A percentile compares a stretch with the other conserved stretches of the same genome.
These are phyloP conservation scores for Aureobasidium sp. DNA, from an alignment of 2,329 filamentous ascomycete species.

Conservation along the genomic window DNA sequence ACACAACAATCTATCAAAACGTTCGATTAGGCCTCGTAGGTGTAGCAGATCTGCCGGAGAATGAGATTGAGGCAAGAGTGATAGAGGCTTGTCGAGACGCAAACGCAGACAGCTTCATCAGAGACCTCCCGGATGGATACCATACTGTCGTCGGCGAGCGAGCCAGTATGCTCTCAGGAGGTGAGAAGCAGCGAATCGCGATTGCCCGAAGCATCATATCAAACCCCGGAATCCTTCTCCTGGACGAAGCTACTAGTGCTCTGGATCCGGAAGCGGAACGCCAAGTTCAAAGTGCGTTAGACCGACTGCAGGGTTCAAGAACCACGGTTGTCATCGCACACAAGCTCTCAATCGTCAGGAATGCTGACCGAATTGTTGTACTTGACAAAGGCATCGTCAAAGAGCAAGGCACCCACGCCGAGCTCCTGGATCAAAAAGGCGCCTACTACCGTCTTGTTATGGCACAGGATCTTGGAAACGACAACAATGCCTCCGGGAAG, in stretches of 20 bases:
- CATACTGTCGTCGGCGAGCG: slow-evolving; percentile 90
- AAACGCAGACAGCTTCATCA: slow-evolving; percentile 85
- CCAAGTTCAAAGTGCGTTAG: slow-evolving; percentile 83
- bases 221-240: slow-evolving; percentile 88
- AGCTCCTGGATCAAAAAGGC: slow-evolving; percentile 31
- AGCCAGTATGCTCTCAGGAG: slow-evolving; percentile 87
- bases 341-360: slow-evolving; percentile 89
- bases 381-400: slow-evolving; percentile 34
- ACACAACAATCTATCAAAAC: slow-evolving; percentile 74
- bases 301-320: slow-evolving; percentile 70
- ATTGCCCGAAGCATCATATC: slow-evolving; percentile 93
- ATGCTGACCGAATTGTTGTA: slow-evolving; percentile 80
- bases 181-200: slow-evolving; percentile 95
- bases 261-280: slow-evolving; percentile 95
- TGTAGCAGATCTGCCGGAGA: slow-evolving; percentile 72
- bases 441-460: slow-evolving; percentile 36
- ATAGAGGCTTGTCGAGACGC: slow-evolving; percentile 79
- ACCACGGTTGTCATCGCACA: slow-evolving; percentile 98
- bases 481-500: neutral
- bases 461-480: slow-evolving; percentile 36
- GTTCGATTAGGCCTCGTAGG: slow-evolving; percentile 44
- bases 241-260: slow-evolving; percentile 94
- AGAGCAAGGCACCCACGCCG: slow-evolving; percentile 36
- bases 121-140: slow-evolving; percentile 65
- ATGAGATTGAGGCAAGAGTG: slow-evolving; percentile 70